Conservation (phyloP, 2,329 filamentous ascomycete species). For the Triangularia verruculosa region DNA sequence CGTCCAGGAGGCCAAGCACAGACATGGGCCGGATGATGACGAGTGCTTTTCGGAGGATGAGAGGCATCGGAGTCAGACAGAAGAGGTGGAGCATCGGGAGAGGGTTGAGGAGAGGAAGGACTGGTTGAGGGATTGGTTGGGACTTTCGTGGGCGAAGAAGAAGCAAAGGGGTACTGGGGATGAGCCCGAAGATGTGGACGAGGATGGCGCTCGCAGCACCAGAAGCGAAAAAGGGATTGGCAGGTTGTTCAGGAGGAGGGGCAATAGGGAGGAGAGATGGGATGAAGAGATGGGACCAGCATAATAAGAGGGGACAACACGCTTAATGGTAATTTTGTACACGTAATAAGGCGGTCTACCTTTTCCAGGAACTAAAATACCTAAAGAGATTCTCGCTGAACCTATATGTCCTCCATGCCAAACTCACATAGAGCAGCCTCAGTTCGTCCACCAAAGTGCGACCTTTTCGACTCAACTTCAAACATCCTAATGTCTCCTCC, state of each 20-base stretch:
- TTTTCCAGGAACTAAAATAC: no score
- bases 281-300: not conserved
- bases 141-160: not conserved
- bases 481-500: no score
- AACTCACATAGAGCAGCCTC: no score
- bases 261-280: not conserved
- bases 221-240: not conserved
- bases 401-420: no score
- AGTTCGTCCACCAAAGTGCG: no score
- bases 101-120: slow-evolving; percentile 4
- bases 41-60: slow-evolving; percentile 6
- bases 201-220: not conserved
- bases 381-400: no score
- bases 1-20: not conserved
- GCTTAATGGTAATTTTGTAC: no score
- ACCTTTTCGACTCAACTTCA: no score
- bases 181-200: not conserved
- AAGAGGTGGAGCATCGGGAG: slow-evolving; percentile 2
- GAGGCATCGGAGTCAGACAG: not conserved
- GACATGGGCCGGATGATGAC: not conserved
- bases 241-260: not conserved
- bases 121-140: not conserved
- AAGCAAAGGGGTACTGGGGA: not conserved
- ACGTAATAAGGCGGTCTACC: no score
- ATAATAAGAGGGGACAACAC: not conserved